Base-by-base conservation (phyloP, 306 rosid genomes). In the Glycine latifolia region DNA sequence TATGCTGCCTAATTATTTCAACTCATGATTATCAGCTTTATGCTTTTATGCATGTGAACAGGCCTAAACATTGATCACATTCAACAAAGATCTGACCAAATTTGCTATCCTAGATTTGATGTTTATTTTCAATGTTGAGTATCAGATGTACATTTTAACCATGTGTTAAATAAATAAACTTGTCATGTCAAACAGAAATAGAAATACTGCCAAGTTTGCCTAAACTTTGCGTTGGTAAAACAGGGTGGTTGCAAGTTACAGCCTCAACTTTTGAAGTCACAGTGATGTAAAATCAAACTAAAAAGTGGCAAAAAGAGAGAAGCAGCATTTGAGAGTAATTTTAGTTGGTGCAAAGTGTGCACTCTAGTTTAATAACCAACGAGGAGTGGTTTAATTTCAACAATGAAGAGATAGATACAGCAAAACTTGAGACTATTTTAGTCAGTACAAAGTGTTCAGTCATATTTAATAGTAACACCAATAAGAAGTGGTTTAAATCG, bases 1-100 rank as follows among this genome's bases (percentile, higher is more conserved):
- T 35, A 35, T 35, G 39, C 39, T 35, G 39, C 39, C 39, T 35
- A 35, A 35, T 35, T 76, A 66, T 14, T 35, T 39, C 10, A 3
- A 63, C 35, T 63, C 13, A 8, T 63, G n/a, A 0, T 3, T 1
- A 39, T 7, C 39, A 67, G 31, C 17, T 44, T 60, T 60, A 60
- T 61, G 71, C 0, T 1, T 39, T 7, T 2, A 26, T 26, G 20
- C 79, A 81, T 44, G 4, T 2, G 20, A 82, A 53, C 41, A 48
- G 68, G 50, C 12, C 70, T 13, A 35, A 37, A 37, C 20, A 61
- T 67, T 20, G 8, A 54, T 41, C 82, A 76, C 78, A 76, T 10
- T 35, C 17, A 37, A 65, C 20, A 65, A 37, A 35, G 69, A 37
- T 35, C 7, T 39, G 44, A 50, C 60, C 31, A 31, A 54, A 58